These are phyloP conservation scores for Cinnamomum micranthum DNA, from an alignment of 164 flowering plant species.

Conservation along the genomic window DNA sequence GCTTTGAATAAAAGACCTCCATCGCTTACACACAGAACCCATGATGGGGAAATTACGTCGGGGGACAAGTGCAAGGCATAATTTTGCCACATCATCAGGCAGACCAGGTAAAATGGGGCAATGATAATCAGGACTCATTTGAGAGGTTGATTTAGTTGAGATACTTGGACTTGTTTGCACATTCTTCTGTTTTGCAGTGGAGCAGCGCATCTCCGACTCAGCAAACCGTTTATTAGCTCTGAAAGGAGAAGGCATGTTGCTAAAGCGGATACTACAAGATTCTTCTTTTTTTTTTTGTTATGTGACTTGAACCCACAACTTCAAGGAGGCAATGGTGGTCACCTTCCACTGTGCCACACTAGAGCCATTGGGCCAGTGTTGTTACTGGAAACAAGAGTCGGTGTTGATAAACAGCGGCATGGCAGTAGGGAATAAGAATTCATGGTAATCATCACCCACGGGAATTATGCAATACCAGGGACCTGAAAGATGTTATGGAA, in stretches of 20 bases:
- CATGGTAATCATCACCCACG: slow-evolving; percentile 71
- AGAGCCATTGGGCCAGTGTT: too few relatives aligned
- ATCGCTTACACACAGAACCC: slow-evolving; percentile 74
- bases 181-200: slow-evolving; percentile 24
- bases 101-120: slow-evolving; percentile 74
- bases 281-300: not conserved
- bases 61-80: slow-evolving; percentile 91
- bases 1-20: slow-evolving; percentile 79
- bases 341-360: too few relatives aligned
- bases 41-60: slow-evolving; percentile 67
- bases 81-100: slow-evolving; percentile 89
- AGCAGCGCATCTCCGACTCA: slow-evolving; percentile 44
- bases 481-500: slow-evolving; percentile 45
- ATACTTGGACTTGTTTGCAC: slow-evolving; percentile 27
- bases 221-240: slow-evolving; percentile 39
- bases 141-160: slow-evolving; percentile 16
- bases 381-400: slow-evolving; percentile 1
- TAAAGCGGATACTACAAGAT: slow-evolving; percentile 5
- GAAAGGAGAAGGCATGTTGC: slow-evolving; percentile 49
- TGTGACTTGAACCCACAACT: too few relatives aligned
- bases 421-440: slow-evolving; percentile 40
- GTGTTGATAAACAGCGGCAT: not conserved
- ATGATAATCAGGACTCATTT: slow-evolving; percentile 22
- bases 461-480: slow-evolving; percentile 78
- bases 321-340: too few relatives aligned